A percentile compares a stretch with the other conserved stretches of the same genome.
Evolutionary conservation across 139 green algal species (phyloP).

Genomic region (Chlamydomonas asymmetrica): DNA sequence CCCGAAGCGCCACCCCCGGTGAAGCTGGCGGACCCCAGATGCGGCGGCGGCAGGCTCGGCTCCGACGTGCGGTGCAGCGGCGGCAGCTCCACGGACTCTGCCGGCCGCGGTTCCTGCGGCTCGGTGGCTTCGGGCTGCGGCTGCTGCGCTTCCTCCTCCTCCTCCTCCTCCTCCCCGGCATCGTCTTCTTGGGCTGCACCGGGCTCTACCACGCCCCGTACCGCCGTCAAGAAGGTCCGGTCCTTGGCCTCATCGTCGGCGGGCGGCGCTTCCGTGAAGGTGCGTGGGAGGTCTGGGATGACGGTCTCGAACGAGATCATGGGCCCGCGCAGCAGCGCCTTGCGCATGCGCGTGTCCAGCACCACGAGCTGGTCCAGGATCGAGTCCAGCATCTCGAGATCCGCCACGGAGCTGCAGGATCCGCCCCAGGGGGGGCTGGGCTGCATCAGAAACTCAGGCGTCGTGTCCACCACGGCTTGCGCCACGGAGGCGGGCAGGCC

Average conservation of each 20-base stretch:
- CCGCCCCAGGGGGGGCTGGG: too few relatives aligned
- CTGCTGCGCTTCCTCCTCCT: background rate
- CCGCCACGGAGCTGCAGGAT: slow-evolving; percentile 37
- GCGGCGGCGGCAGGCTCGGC: background rate
- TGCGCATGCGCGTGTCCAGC: slow-evolving; percentile 36
- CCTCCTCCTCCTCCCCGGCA: too few relatives aligned
- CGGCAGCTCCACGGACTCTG: background rate
- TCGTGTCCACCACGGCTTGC: too few relatives aligned
- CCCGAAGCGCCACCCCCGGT: background rate
- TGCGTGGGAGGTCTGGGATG: slow-evolving; percentile 25
- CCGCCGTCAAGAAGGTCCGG: slow-evolving; percentile 40
- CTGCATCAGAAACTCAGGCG: too few relatives aligned
- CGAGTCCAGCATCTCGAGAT: slow-evolving; percentile 47
- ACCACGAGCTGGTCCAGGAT: slow-evolving; percentile 51
- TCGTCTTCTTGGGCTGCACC: too few relatives aligned
- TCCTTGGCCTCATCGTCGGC: slow-evolving; percentile 9
- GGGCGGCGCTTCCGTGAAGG: background rate
- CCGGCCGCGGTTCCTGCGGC: background rate
- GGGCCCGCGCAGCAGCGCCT: slow-evolving; percentile 41
- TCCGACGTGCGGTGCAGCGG: background rate
- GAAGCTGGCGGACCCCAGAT: background rate
- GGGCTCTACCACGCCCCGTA: slow-evolving; percentile 31
- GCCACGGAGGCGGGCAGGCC: too few relatives aligned
- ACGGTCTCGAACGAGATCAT: slow-evolving; percentile 50
- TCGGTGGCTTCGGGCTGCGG: background rate